phyloP scores from a whole-genome alignment of 805 yeast species.

The Sugiyamaella marilandica region DNA sequence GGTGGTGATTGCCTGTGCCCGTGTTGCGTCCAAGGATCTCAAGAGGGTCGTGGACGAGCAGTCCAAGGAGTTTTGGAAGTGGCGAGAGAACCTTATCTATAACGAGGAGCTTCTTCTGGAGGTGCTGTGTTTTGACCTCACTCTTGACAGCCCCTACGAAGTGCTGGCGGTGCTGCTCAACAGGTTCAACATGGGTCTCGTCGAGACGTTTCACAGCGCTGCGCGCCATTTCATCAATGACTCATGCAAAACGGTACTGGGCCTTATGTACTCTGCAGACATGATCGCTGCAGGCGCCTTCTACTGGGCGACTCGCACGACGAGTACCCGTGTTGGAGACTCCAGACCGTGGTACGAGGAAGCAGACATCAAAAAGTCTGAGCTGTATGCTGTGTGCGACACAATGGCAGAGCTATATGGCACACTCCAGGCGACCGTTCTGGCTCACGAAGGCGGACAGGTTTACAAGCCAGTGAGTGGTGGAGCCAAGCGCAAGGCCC shows the following conservation, averaged over 20 bases:
- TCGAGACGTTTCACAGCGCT: conserved; percentile 23
- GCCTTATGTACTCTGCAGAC: conserved; percentile 30
- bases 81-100: conserved; percentile 44
- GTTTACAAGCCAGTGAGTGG: background rate
- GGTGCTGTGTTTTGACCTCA: conserved; percentile 46
- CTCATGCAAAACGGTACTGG: conserved; percentile 34
- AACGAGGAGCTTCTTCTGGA: conserved; percentile 45
- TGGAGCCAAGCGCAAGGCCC: background rate
- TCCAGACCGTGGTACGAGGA: conserved; percentile 15
- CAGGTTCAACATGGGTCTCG: conserved; percentile 23
- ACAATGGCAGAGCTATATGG: conserved; percentile 22
- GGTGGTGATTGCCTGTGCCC: conserved; percentile 46
- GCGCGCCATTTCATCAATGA: conserved; percentile 33
- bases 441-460: conserved; percentile 1
- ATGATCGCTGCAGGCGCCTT: conserved; percentile 38
- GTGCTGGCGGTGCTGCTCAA: conserved; percentile 16
- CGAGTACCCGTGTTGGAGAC: background rate
- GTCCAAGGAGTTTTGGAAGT: conserved; percentile 46
- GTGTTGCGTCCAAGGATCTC: conserved; percentile 42
- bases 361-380: conserved; percentile 15
- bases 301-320: conserved; percentile 30
- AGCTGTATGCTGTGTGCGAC: conserved; percentile 20
- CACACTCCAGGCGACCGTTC: conserved; percentile 6
- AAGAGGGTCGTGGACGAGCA: conserved; percentile 40
- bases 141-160: conserved; percentile 38